These are phyloP conservation scores for Sphagnurus paluster DNA, from an alignment of 1,284 basidiomycete species.

Conservation along the genomic window DNA sequence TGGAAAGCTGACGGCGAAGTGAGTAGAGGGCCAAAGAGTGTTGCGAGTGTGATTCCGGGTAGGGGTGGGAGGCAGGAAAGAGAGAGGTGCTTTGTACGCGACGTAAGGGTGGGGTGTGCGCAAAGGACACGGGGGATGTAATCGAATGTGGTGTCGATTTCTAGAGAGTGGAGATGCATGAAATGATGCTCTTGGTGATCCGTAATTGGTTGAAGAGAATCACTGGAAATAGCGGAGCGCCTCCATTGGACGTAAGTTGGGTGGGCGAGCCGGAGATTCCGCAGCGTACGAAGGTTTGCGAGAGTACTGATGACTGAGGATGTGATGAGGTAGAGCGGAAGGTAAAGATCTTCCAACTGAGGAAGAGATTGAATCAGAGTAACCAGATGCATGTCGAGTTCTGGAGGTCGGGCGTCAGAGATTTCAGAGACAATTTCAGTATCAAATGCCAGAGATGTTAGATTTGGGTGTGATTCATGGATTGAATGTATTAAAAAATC, in stretches of 20 bases:
- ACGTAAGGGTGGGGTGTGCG: constrained; percentile 2
- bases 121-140: not conserved
- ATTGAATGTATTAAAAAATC: not conserved
- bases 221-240: not conserved
- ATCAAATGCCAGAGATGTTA: constrained; percentile 3
- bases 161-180: constrained; percentile 1
- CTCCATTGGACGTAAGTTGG: not conserved
- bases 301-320: not conserved
- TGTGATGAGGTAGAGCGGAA: constrained; percentile 1
- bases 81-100: not conserved
- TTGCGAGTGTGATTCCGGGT: not conserved
- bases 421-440: constrained; percentile 1
- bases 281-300: not conserved
- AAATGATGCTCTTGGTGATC: not conserved
- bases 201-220: not conserved
- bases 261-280: not conserved
- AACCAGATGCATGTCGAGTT: not conserved
- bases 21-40: not conserved
- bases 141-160: constrained; percentile 3
- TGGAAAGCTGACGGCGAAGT: not conserved
- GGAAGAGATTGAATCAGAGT: constrained; percentile 1
- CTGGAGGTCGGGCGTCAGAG: not conserved
- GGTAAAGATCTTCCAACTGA: not conserved
- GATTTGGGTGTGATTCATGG: not conserved
- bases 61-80: not conserved